Evolutionary conservation across 164 flowering plant species (phyloP), one percentile per base, ranked within the genome.

Genomic region (Chimonanthus salicifolius): DNA sequence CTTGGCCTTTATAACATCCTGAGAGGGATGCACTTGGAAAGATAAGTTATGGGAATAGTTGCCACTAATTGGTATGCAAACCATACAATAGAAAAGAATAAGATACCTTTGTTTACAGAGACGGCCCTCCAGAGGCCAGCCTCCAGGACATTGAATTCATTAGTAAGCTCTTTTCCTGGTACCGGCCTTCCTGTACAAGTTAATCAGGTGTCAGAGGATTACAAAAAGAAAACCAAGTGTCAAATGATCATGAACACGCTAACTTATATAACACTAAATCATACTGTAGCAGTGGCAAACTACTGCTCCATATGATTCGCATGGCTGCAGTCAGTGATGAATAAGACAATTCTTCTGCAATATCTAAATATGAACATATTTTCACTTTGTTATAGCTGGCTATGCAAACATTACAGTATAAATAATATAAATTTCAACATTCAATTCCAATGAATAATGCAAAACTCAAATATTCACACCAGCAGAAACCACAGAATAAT

Each of bases 1-100:
- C 98, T 77, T 93, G 98, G 67, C 95, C 98, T 81, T 94, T 90
- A 79, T 94, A 94, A 73, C 97, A 94, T 49, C 98, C 98, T 90
- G 81, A 67, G 68, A 82, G 49, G 20, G 62, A 18, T 21, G 5
- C 58, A 47, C 10, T 62, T 47, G 20, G 20, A 7, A 21, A 4
- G 21, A 75, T 70, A 4, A 67, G 69, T 47, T 45, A 43, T 3
- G 7, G 0, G 20, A 58, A 3, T 49, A 67, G 62, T 69, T n/a
- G 5, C 15, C 21, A 2, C 7, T 33, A 33, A 6, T 4, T 66
- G 10, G 10, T 51, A 64, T 43, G 62, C 69, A 71, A 71, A 18
- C 15, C 33, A 33, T n/a, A 47, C 49, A 18, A 47, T 8, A 48
- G 72, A 45, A 65, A 69, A 64, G 62, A 44, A 15, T 4, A 44